A percentile compares a stretch with the other conserved stretches of the same genome.
Evolutionary conservation across 2,329 filamentous ascomycete species (phyloP).

Genomic region (Calonectria ilicicola): DNA sequence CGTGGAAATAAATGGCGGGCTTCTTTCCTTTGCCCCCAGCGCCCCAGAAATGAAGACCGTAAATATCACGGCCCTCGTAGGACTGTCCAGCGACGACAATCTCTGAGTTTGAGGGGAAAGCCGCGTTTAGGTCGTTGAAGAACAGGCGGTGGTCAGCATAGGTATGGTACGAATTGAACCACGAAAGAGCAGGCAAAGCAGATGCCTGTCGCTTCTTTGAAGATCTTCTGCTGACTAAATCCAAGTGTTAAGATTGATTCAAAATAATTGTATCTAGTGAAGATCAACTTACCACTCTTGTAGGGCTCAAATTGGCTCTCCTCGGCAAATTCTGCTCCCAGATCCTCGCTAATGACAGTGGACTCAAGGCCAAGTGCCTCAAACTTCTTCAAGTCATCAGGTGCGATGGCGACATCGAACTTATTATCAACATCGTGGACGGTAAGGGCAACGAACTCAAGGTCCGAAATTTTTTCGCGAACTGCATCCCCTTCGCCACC

Average conservation of each 20-base stretch:
- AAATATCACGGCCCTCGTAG: slow-evolving; percentile 64
- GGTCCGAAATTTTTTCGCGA: slow-evolving; percentile 33
- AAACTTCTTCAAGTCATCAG: slow-evolving; percentile 33
- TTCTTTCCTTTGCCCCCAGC: slow-evolving; percentile 55
- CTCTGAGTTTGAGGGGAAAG: slow-evolving; percentile 58
- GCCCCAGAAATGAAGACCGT: slow-evolving; percentile 70
- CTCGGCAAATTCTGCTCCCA: slow-evolving; percentile 37
- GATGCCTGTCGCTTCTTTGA: background rate
- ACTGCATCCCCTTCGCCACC: slow-evolving; percentile 29
- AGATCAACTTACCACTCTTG: slow-evolving; percentile 11
- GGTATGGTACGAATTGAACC: slow-evolving; percentile 66
- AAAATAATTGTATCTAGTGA: too few relatives aligned
- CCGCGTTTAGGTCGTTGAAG: slow-evolving; percentile 56
- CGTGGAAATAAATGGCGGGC: slow-evolving; percentile 66
- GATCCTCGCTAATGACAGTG: slow-evolving; percentile 34
- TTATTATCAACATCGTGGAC: slow-evolving; percentile 32
- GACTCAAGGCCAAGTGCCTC: slow-evolving; percentile 37
- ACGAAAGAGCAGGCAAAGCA: slow-evolving; percentile 41
- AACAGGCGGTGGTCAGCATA: slow-evolving; percentile 64
- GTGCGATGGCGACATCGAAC: slow-evolving; percentile 42
- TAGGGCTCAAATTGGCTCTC: slow-evolving; percentile 36
- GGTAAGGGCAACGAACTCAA: slow-evolving; percentile 36
- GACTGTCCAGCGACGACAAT: slow-evolving; percentile 62
- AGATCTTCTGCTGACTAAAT: background rate
- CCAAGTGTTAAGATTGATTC: background rate